Conservation (phyloP, 2,329 filamentous ascomycete genomes). For the Ophiosphaerella narmari region DNA sequence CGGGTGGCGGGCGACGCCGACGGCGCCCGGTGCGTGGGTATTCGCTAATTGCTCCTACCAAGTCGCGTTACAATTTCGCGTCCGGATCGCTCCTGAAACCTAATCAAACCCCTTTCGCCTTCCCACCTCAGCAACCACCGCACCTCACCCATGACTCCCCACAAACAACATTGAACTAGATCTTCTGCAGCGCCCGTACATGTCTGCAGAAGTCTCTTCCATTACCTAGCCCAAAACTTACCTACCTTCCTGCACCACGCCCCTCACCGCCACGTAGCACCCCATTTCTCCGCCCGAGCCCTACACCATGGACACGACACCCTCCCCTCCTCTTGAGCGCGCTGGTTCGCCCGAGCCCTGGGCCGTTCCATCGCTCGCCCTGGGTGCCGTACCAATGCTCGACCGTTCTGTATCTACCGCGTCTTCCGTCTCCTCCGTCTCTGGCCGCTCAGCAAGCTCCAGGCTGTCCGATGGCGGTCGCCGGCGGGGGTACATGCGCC, state of each 20-base stretch:
- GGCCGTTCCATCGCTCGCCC: slow-evolving; percentile 64
- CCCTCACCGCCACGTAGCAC: slow-evolving; percentile 9
- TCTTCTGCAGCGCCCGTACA: slow-evolving; percentile 3
- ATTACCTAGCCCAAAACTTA: not conserved
- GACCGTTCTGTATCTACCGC: slow-evolving; percentile 67
- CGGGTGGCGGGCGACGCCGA: not conserved
- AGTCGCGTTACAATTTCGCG: slow-evolving; percentile 34
- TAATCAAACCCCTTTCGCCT: slow-evolving; percentile 34
- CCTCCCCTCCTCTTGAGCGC: slow-evolving; percentile 51
- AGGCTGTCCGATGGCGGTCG: slow-evolving; percentile 55
- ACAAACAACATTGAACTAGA: slow-evolving; percentile 2
- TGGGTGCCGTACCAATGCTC: slow-evolving; percentile 63
- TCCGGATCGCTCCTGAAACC: slow-evolving; percentile 25
- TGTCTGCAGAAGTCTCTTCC: slow-evolving; percentile 1
- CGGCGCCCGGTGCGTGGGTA: slow-evolving; percentile 9
- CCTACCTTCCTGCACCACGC: not conserved
- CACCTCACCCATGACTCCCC: slow-evolving; percentile 20
- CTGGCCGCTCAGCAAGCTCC: slow-evolving; percentile 68
- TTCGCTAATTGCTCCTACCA: slow-evolving; percentile 18
- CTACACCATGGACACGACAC: slow-evolving; percentile 32
- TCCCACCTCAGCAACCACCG: slow-evolving; percentile 32
- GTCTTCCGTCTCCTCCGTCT: slow-evolving; percentile 59
- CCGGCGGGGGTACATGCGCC: slow-evolving; percentile 83
- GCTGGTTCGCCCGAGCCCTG: slow-evolving; percentile 66
- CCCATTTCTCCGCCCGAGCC: slow-evolving; percentile 16